phyloP scores from a whole-genome alignment of 805 yeast genomes.

The Hermanozyma aechmeae region DNA sequence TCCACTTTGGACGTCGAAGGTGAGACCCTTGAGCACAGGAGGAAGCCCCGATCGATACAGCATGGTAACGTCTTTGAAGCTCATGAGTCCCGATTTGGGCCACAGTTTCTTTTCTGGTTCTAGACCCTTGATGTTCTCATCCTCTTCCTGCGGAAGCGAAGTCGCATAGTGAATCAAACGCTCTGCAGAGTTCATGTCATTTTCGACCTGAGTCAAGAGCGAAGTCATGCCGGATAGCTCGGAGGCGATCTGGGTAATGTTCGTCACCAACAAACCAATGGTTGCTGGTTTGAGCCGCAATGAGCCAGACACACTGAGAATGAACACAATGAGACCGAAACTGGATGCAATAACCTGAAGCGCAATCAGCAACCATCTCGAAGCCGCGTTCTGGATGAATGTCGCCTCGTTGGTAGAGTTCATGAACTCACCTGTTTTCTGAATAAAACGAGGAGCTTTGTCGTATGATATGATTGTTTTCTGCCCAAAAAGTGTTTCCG shows the following conservation, averaged over 20 bases:
- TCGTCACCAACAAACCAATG: background rate
- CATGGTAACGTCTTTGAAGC: too few relatives aligned
- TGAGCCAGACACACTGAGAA: background rate
- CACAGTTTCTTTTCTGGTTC: too few relatives aligned
- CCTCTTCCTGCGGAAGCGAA: constrained; percentile 9
- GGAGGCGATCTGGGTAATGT: background rate
- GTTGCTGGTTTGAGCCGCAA: background rate
- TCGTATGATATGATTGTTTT: background rate
- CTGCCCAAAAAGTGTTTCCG: background rate
- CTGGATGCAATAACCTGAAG: background rate
- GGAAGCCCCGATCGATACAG: too few relatives aligned
- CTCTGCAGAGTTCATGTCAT: background rate
- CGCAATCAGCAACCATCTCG: background rate
- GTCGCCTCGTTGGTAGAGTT: background rate
- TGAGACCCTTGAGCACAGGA: background rate
- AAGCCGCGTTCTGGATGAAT: background rate
- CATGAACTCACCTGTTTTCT: background rate
- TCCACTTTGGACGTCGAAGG: background rate
- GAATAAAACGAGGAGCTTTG: background rate
- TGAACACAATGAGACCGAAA: background rate
- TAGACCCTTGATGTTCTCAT: too few relatives aligned
- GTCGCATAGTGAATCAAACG: constrained; percentile 1
- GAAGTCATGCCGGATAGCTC: background rate
- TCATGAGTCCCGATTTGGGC: too few relatives aligned
- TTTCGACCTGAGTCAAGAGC: background rate